A percentile compares a stretch with the other conserved stretches of the same genome.
Conservation (phyloP, 768 basidiomycete species). For the Termitomyces sp. region DNA sequence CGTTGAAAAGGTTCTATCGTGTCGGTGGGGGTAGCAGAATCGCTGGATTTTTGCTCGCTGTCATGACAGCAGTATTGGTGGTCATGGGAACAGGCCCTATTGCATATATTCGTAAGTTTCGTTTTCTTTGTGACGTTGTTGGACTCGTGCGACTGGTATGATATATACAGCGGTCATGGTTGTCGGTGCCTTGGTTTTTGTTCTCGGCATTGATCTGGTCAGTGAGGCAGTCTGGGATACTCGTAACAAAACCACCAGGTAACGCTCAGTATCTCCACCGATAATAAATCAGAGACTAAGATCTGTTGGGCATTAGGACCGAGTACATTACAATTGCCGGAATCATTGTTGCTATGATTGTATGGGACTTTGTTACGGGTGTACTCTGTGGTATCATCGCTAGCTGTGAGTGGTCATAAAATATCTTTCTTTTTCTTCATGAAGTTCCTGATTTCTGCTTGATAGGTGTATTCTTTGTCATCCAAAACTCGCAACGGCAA, state of each 20-base stretch:
- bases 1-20: slow-evolving; percentile 59
- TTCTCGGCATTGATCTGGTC: slow-evolving; percentile 88
- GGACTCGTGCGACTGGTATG: background rate
- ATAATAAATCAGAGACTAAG: background rate
- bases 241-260: slow-evolving; percentile 77
- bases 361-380: slow-evolving; percentile 91
- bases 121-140: background rate
- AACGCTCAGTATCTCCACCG: background rate
- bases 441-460: background rate
- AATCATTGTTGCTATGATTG: slow-evolving; percentile 90
- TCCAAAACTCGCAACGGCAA: slow-evolving; percentile 81
- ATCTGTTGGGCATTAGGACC: slow-evolving; percentile 29
- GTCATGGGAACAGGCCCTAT: slow-evolving; percentile 85
- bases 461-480: slow-evolving; percentile 84
- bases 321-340: slow-evolving; percentile 82
- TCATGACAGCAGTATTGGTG: slow-evolving; percentile 65
- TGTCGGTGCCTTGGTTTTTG: slow-evolving; percentile 88
- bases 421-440: background rate
- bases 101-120: slow-evolving; percentile 77
- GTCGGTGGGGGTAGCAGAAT: slow-evolving; percentile 84
- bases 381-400: slow-evolving; percentile 89
- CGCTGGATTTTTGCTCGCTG: slow-evolving; percentile 85
- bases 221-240: slow-evolving; percentile 98
- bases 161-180: slow-evolving; percentile 71
- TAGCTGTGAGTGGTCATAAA: slow-evolving; percentile 54